Base-by-base conservation (phyloP, 2,329 filamentous ascomycete genomes). In the Colletotrichum melonis region DNA sequence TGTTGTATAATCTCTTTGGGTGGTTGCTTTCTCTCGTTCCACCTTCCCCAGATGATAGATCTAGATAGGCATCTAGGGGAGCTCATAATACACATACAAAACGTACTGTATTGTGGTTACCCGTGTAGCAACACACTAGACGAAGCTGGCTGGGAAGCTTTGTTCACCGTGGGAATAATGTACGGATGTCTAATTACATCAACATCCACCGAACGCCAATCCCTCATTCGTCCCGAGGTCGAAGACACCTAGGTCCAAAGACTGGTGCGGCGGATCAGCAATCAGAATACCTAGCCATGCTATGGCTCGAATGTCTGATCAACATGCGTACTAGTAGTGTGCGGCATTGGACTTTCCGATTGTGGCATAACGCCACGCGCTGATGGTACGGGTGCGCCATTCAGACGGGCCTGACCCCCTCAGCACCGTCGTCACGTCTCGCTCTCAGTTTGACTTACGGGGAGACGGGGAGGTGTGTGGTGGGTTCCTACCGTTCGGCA, bases 301-400 rank as follows among this genome's bases (percentile, higher is more conserved):
- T 24, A 54, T 32, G 62, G 54, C 38, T 65, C 54, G 16, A 56
- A 30, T 63, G 54, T 69, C 67, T 35, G 62, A 55, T 49, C 38
- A 60, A 12, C 42, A 62, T 19, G 49, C 52, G 11, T 54, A 16
- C 56, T 56, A 64, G 49, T 32, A 52, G 46, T 22, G 63, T 24
- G 67, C 49, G 12, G n/a, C 49, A 22, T 30, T 69, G 32, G n/a
- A 67, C 63, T 62, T 59, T 60, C 63, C 55, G 56, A 67, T 60
- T 56, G 32, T 42, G 54, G 62, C 62, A 60, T 55, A 55, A 59
- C 42, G 32, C 68, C 68, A 67, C 67, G 68, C 42, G 68, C 58
- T n/a, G 16, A 38, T 38, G 38, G 63, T 69, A 35, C 67, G 67
- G 60, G 60, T 42, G 38, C 42, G 59, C 67, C 22, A 30, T 57